phyloP scores from a whole-genome alignment of 2,329 filamentous ascomycete species.

The Penicillium sp. region DNA sequence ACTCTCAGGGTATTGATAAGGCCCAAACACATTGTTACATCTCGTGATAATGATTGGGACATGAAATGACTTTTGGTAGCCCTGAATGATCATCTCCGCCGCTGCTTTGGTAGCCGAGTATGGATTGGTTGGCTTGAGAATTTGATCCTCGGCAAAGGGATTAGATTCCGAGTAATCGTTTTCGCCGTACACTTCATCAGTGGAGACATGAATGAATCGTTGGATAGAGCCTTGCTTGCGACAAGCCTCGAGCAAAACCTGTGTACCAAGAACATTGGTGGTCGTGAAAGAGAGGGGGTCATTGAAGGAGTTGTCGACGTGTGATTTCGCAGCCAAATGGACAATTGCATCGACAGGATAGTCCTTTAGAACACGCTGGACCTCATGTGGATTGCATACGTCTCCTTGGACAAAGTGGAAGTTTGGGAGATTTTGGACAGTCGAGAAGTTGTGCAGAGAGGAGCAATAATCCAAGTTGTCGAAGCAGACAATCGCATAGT shows the following conservation, averaged over 20 bases:
- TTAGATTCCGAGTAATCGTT: slow-evolving; percentile 48
- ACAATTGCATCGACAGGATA: slow-evolving; percentile 75
- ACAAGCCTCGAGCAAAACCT: slow-evolving; percentile 73
- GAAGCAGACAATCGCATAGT: slow-evolving; percentile 77
- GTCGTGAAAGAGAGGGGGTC: slow-evolving; percentile 79
- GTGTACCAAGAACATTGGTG: slow-evolving; percentile 81
- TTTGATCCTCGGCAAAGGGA: slow-evolving; percentile 58
- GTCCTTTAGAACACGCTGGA: slow-evolving; percentile 67
- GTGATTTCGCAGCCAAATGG: slow-evolving; percentile 82
- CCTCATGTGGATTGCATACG: slow-evolving; percentile 67
- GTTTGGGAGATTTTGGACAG: slow-evolving; percentile 65
- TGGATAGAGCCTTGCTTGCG: slow-evolving; percentile 64
- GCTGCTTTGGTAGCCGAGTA: slow-evolving; percentile 79
- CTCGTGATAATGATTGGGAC: slow-evolving; percentile 75
- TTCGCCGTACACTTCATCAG: slow-evolving; percentile 83
- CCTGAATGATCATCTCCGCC: slow-evolving; percentile 81
- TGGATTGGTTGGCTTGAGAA: slow-evolving; percentile 75
- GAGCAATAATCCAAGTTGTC: slow-evolving; percentile 84
- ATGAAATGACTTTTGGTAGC: slow-evolving; percentile 80
- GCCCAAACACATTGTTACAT: slow-evolving; percentile 82
- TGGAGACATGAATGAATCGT: slow-evolving; percentile 77
- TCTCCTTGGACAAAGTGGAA: slow-evolving; percentile 79
- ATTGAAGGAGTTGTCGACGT: slow-evolving; percentile 78
- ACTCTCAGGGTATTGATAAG: slow-evolving; percentile 82
- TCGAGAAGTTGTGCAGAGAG: slow-evolving; percentile 73